Evolutionary conservation across 352 stramenopile genomes (phyloP), one percentile per base, ranked within the genome.

Genomic region (Elongisporangium anandrum): DNA sequence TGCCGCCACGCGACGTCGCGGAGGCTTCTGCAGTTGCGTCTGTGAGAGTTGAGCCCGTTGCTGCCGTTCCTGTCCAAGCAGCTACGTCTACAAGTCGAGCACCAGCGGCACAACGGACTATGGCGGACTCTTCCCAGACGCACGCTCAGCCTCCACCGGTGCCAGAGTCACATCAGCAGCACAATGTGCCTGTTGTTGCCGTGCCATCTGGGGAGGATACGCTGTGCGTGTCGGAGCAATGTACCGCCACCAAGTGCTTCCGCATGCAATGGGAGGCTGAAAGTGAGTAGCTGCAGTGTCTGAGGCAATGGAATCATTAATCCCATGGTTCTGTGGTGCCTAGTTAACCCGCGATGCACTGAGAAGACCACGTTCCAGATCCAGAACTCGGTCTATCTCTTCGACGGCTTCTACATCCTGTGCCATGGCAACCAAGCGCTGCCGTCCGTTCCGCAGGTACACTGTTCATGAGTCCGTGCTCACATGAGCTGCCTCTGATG

Each of bases 371-470:
- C 79, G 16, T 78, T 94, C 41, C 66, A 80, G 26, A 70, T 84
- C n/a, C 71, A 82, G 17, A 69, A 75, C 26, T 70, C 70, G 23
- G 68, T 89, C 21, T 92, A 91, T 59, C 60, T 93, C 23, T 95
- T 95, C 54, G 87, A 95, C 52, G 87, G 87, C 38, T 94, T 94
- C 60, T 94, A 90, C 72, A 59, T 95, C 56, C 70, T 95, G 16
- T 92, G 75, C 47, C 85, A 94, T 21, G 69, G 75, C 34, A 69
- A 88, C 3, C 34, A 45, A 45, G 34, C 34, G 34, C 72, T 77
- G 9, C 65, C 66, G 1, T 66, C 83, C 9, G 70, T 92, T 17
- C 79, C 84, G 13, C 75, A 85, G 63, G 86, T 92, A 59, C n/a
- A 52, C 51, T 53, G 23, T 29, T 13, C n/a, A 50, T 10, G 19